phyloP scores from a whole-genome alignment of 331 rosid species.

The Acacia concinna region DNA sequence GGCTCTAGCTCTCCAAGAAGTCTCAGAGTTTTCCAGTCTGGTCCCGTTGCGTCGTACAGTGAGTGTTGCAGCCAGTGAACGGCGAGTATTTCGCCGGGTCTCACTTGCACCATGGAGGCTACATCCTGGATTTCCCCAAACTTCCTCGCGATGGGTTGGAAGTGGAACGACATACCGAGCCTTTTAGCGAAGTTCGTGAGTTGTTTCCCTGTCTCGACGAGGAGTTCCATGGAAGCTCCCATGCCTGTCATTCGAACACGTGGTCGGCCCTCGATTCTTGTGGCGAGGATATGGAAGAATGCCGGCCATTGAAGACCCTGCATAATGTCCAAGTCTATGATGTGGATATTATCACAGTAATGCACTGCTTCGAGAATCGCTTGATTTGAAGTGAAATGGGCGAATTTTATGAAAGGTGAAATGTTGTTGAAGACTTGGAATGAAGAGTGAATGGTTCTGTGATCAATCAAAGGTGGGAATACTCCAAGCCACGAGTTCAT shows the following conservation, averaged over 20 bases:
- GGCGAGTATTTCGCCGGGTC: conserved; percentile 59
- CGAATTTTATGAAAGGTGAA: conserved; percentile 82
- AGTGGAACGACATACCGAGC: conserved; percentile 67
- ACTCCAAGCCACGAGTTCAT: conserved; percentile 69
- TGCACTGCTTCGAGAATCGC: conserved; percentile 80
- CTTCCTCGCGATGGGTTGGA: conserved; percentile 55
- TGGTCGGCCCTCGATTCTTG: conserved; percentile 66
- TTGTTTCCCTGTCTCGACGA: conserved; percentile 67
- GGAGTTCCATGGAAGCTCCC: conserved; percentile 62
- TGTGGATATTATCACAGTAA: conserved; percentile 50
- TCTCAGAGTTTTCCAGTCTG: conserved; percentile 68
- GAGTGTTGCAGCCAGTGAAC: conserved; percentile 89
- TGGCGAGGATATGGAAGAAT: conserved; percentile 74
- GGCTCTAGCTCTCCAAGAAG: conserved; percentile 61
- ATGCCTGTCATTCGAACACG: conserved; percentile 66
- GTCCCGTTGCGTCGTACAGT: conserved; percentile 70
- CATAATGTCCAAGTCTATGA: conserved; percentile 89
- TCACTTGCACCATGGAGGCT: conserved; percentile 40
- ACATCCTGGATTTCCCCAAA: conserved; percentile 48
- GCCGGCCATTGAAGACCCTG: conserved; percentile 95
- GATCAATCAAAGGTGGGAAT: conserved; percentile 62
- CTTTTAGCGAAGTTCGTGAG: conserved; percentile 65
- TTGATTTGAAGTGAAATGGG: conserved; percentile 90
- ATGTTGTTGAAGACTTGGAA: conserved; percentile 71
- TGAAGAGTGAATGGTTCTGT: conserved; percentile 51